These are phyloP conservation scores for Priceomyces carsonii DNA, from an alignment of 805 yeast species.

Conservation along the genomic window DNA sequence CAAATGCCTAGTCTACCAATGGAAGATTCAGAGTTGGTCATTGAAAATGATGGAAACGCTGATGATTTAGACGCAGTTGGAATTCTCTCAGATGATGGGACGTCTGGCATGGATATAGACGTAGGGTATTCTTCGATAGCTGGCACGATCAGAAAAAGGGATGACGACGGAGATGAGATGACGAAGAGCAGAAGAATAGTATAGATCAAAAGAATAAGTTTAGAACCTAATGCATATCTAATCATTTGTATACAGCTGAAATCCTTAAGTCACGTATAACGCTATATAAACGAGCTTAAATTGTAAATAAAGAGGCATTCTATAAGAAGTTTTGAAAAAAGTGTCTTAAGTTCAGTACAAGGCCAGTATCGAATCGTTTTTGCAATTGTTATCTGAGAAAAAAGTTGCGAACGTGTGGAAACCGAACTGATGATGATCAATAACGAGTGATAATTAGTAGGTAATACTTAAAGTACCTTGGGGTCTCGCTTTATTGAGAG, in stretches of 20 bases:
- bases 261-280: too few species aligned
- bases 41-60: slow-evolving; percentile 33
- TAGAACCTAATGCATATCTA: too few species aligned
- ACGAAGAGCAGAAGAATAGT: slow-evolving; percentile 12
- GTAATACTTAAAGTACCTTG: too few species aligned
- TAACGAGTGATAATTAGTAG: too few species aligned
- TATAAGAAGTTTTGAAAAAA: too few species aligned
- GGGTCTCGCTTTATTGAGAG: slow-evolving; percentile 1
- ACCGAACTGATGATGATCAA: too few species aligned
- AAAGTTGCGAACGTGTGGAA: slow-evolving; percentile 2
- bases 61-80: slow-evolving; percentile 32
- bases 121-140: slow-evolving; percentile 38
- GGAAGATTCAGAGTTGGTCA: slow-evolving; percentile 7
- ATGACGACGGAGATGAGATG: slow-evolving; percentile 15
- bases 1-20: slow-evolving; percentile 20
- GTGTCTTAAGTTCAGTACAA: too few species aligned
- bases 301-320: too few species aligned
- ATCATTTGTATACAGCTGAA: too few species aligned
- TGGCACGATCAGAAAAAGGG: slow-evolving; percentile 31
- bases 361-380: too few species aligned
- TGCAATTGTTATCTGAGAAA: too few species aligned
- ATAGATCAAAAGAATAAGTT: neutral
- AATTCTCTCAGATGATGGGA: slow-evolving; percentile 14
- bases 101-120: slow-evolving; percentile 44
- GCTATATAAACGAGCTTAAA: too few species aligned